phyloP scores from a whole-genome alignment of 2,329 filamentous ascomycete species.

The Zarea fungicola region DNA sequence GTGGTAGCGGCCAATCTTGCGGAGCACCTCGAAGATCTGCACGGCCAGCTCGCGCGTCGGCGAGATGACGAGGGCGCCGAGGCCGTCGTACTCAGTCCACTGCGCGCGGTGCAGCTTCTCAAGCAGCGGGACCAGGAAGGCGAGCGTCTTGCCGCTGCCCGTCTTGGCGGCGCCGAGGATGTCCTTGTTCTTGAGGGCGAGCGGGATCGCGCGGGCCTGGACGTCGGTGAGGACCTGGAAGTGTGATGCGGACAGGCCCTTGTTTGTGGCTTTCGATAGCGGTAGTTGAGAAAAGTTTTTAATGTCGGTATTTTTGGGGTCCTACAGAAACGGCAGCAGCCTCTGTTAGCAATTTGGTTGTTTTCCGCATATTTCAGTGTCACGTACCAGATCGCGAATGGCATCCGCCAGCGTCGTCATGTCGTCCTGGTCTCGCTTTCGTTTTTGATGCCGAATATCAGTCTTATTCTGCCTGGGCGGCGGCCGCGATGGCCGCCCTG shows the following conservation, averaged over 20 bases:
- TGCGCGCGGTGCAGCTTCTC: slow-evolving; percentile 85
- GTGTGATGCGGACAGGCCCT: slow-evolving; percentile 78
- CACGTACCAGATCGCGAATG: slow-evolving; percentile 30
- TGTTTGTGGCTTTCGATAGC: slow-evolving; percentile 72
- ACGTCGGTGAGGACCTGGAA: slow-evolving; percentile 90
- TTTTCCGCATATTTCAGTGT: too few relatives aligned
- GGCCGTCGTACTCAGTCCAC: slow-evolving; percentile 86
- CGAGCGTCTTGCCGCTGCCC: slow-evolving; percentile 89
- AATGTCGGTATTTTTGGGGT: slow-evolving; percentile 52
- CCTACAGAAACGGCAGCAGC: slow-evolving; percentile 34
- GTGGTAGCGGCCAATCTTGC: slow-evolving; percentile 85
- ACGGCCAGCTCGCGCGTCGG: slow-evolving; percentile 93
- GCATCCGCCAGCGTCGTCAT: slow-evolving; percentile 29
- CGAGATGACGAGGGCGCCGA: slow-evolving; percentile 88
- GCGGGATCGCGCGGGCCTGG: slow-evolving; percentile 81
- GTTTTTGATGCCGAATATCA: slow-evolving; percentile 31
- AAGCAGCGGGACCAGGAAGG: slow-evolving; percentile 85
- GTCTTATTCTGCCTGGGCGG: slow-evolving; percentile 26
- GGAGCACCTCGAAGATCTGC: slow-evolving; percentile 91
- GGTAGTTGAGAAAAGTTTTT: slow-evolving; percentile 79
- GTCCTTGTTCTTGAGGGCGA: slow-evolving; percentile 79
- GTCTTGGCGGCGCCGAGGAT: slow-evolving; percentile 94
- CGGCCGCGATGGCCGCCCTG: not conserved
- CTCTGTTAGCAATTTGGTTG: not conserved
- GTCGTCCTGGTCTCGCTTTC: slow-evolving; percentile 33